Evolutionary conservation across 2,329 filamentous ascomycete genomes (phyloP), one percentile per base, ranked within the genome.

Genomic region (Emydomyces testavorans): DNA sequence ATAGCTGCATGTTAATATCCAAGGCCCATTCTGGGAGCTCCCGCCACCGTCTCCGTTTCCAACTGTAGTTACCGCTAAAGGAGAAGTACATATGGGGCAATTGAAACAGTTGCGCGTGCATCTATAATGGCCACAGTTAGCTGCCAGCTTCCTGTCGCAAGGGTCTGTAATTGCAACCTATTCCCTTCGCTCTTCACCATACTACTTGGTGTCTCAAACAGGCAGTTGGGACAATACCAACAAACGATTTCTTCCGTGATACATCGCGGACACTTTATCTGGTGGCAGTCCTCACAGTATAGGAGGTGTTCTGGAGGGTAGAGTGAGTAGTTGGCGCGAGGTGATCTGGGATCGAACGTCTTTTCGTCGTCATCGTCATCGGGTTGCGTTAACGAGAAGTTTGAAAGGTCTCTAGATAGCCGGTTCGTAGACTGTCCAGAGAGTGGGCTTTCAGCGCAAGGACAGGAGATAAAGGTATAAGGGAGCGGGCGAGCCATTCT

Each of bases 271-370:
- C 92, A 98, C 56, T 92, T 84, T 53, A 96, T 94, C 66, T 94
- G 84, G 63, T 94, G 87, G 65, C 92, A 98, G 64, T 96, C 92
- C 62, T 94, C 90, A 71, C 92, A 98, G 71, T 94, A 98, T 34
- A 96, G 76, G 21, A 98, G 77, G 62, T 95, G 82, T 61, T 96
- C 90, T 37, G 95, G 80, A 0, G 92, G 90, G 61, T 90, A 95
- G 26, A 98, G 74, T 55, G 87, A 89, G 72, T 87, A 96, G 64
- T 88, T 92, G 50, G 92, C 85, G 31, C 89, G 82, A 13, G 85
- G 78, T 52, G 82, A 81, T 57, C 84, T 80, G 1, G 92, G 88
- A 62, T 98, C 85, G 65, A 98, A 94, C 3, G 85, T 83, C 52
- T 76, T 74, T 50, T 86, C 85, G 54, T 87, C 83, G 43, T 86